Evolutionary conservation across 371 early-diverging fungal species (phyloP).

Genomic region (Capniomyces stellatus): DNA sequence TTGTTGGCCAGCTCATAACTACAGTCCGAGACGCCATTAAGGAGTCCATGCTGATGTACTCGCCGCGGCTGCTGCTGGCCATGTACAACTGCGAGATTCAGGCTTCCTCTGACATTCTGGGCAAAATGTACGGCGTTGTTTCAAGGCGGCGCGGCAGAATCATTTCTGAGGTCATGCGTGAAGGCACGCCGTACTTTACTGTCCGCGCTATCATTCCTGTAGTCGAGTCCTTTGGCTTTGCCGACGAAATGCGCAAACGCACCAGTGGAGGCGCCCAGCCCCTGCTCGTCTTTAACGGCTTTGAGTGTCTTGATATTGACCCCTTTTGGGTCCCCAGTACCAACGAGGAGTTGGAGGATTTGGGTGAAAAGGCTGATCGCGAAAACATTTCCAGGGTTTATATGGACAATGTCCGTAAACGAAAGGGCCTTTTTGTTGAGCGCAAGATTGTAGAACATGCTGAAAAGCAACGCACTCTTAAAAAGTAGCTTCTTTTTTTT

Average conservation of each 20-base stretch:
- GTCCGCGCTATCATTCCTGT: conserved; percentile 89
- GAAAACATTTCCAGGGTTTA: conserved; percentile 92
- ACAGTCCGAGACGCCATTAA: conserved; percentile 65
- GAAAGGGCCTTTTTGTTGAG: conserved; percentile 87
- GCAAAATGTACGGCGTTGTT: conserved; percentile 88
- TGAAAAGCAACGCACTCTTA: conserved; percentile 83
- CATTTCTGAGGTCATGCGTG: conserved; percentile 81
- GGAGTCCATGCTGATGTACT: conserved; percentile 77
- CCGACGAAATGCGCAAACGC: conserved; percentile 86
- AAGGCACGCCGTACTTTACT: conserved; percentile 87
- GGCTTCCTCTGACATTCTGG: conserved; percentile 82
- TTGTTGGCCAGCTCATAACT: conserved; percentile 72
- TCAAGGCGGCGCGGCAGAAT: conserved; percentile 65
- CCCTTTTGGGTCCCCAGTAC: conserved; percentile 98
- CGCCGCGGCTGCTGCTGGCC: conserved; percentile 82
- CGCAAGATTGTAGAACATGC: conserved; percentile 79
- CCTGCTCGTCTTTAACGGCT: conserved; percentile 81
- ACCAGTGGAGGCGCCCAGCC: conserved; percentile 91
- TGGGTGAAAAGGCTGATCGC: conserved; percentile 88
- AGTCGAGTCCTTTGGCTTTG: conserved; percentile 96
- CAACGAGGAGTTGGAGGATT: conserved; percentile 89
- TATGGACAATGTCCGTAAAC: conserved; percentile 82
- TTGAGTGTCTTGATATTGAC: conserved; percentile 77
- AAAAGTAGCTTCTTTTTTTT: conserved; percentile 17
- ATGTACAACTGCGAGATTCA: conserved; percentile 94